phyloP scores from a whole-genome alignment of 805 yeast species.

The Osmozyma mogii region DNA sequence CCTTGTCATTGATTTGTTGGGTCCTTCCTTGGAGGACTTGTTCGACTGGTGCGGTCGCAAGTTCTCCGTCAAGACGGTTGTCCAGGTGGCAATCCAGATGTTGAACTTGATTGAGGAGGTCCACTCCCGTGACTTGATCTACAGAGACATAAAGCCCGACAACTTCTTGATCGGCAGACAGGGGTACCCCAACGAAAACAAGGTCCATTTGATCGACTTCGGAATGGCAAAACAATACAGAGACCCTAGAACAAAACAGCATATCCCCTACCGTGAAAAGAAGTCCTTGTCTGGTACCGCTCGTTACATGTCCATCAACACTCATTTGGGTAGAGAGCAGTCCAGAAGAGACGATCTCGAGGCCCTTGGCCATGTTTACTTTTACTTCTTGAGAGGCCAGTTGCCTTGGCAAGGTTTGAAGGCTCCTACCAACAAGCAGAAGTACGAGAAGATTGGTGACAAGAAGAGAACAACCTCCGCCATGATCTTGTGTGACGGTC shows the following conservation, averaged over 20 bases:
- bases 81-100: slow-evolving; percentile 73
- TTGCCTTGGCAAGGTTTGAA: slow-evolving; percentile 98
- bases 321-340: slow-evolving; percentile 96
- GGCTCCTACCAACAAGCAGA: slow-evolving; percentile 95
- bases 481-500: slow-evolving; percentile 69
- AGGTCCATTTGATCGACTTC: slow-evolving; percentile 69
- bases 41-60: slow-evolving; percentile 85
- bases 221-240: slow-evolving; percentile 86
- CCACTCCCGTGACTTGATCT: slow-evolving; percentile 70
- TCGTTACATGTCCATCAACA: slow-evolving; percentile 89
- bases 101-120: slow-evolving; percentile 62
- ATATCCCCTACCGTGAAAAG: slow-evolving; percentile 88
- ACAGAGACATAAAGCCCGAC: slow-evolving; percentile 80
- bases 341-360: slow-evolving; percentile 95
- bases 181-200: slow-evolving; percentile 52
- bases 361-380: slow-evolving; percentile 86
- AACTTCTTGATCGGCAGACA: slow-evolving; percentile 67
- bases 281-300: slow-evolving; percentile 97
- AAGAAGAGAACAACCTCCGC: slow-evolving; percentile 87
- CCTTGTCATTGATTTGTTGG: slow-evolving; percentile 65
- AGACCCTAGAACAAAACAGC: slow-evolving; percentile 72
- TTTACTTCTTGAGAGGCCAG: slow-evolving; percentile 91
- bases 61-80: slow-evolving; percentile 64
- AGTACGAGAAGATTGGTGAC: slow-evolving; percentile 93
- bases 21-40: slow-evolving; percentile 76